A percentile compares a stretch with the other conserved stretches of the same genome.
These are phyloP conservation scores for Huntiella abstrusa DNA, from an alignment of 2,329 filamentous ascomycete genomes.

Conservation along the genomic window DNA sequence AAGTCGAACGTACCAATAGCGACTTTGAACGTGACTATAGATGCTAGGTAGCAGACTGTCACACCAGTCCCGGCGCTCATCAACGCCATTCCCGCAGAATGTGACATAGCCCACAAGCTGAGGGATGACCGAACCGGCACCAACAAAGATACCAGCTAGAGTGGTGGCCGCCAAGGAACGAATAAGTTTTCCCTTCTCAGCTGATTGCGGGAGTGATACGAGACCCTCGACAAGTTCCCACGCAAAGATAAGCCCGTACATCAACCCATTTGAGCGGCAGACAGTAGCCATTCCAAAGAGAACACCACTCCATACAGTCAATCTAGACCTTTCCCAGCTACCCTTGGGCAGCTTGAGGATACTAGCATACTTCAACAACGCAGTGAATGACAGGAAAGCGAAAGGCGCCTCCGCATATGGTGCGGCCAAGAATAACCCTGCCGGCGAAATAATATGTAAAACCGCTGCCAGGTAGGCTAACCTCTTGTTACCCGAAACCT, in stretches of 20 bases:
- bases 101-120: constrained; percentile 56
- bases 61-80: constrained; percentile 51
- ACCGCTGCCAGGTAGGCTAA: constrained; percentile 29
- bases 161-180: constrained; percentile 36
- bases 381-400: constrained; percentile 56
- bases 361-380: constrained; percentile 50
- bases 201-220: neutral
- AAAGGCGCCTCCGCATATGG: constrained; percentile 72
- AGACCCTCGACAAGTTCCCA: constrained; percentile 32
- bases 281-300: constrained; percentile 53
- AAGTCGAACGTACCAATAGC: constrained; percentile 57
- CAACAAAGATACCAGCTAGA: constrained; percentile 48
- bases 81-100: constrained; percentile 36
- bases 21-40: constrained; percentile 70
- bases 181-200: constrained; percentile 21
- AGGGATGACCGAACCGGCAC: constrained; percentile 47
- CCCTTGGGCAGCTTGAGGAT: constrained; percentile 23
- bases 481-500: constrained; percentile 41
- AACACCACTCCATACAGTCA: constrained; percentile 42
- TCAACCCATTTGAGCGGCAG: constrained; percentile 69
- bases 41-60: constrained; percentile 56
- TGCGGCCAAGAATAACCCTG: constrained; percentile 72
- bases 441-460: constrained; percentile 71
- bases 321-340: constrained; percentile 14
- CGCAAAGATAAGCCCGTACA: constrained; percentile 56